Percentiles rank a stretch among this genome's conserved stretches.
phyloP scores from a whole-genome alignment of 257 asterid species.

The Verbena officinalis region DNA sequence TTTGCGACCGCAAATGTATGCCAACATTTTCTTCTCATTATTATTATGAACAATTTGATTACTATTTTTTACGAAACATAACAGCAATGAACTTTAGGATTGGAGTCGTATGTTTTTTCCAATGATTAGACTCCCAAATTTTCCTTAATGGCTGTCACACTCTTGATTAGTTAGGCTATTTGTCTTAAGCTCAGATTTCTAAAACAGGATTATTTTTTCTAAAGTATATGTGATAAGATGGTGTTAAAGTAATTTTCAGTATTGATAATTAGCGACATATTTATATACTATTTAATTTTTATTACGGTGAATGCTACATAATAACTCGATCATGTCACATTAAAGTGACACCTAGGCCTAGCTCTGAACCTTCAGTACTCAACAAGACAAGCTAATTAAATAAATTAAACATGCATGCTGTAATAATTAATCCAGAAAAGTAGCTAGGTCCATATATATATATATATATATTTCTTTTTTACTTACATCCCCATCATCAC shows the following conservation, averaged over 20 bases:
- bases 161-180: conserved; percentile 10
- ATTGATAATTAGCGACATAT: no score
- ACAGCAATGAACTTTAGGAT: neutral
- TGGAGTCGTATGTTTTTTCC: neutral
- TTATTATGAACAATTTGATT: neutral
- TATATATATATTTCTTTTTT: conserved; percentile 16
- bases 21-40: neutral
- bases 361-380: no score
- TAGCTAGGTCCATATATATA: no score
- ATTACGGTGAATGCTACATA: conserved; percentile 13
- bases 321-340: conserved; percentile 31
- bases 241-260: no score
- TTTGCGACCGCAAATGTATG: neutral
- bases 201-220: no score
- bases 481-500: conserved; percentile 60
- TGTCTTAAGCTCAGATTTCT: conserved; percentile 15
- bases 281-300: no score
- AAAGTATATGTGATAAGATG: no score
- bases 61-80: neutral
- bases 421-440: conserved; percentile 17
- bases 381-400: neutral
- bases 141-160: conserved; percentile 12
- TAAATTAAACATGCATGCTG: neutral
- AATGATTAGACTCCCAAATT: conserved; percentile 1
- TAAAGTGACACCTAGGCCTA: conserved; percentile 8